Evolutionary conservation across 805 yeast genomes (phyloP), one percentile per base, ranked within the genome.

Genomic region (Candida ulmi): DNA sequence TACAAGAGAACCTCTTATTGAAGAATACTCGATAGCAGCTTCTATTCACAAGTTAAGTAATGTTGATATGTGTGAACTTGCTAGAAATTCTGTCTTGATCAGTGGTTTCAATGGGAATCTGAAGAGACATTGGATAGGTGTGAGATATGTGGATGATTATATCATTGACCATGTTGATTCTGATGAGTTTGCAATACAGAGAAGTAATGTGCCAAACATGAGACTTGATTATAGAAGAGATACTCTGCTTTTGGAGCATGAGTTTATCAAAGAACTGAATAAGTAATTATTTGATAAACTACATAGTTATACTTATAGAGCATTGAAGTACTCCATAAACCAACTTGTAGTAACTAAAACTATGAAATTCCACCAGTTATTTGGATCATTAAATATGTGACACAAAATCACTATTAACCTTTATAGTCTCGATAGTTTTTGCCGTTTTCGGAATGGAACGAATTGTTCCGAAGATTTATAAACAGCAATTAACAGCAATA

Each of bases 41-140:
- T 46, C 54, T 1, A 52, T 56, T 15, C 48, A 52, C 33, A 56
- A 55, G 37, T 29, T 56, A 13, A 36, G 50, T 15, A 41, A 40
- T 34, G 56, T 56, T 12, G 60, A 56, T 38, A 27, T 54, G 1
- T 55, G 59, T 40, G 61, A 57, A 31, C 33, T 57, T 8, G 40
- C 45, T 7, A 41, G 61, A 3, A 57, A 54, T 36, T 55, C 59
- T 17, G 59, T 57, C 5, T 32, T 54, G 30, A 48, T 50, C 5
- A 44, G 53, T 17, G 60, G 53, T 9, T 57, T 51, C 38, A 51
- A 57, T 32, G 48, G 47, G 1, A 35, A 30, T 2, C 30, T 48
- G 32, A 57, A 57, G 25, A 38, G 41, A 8, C 60, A 57, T 33
- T 57, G 61, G 61, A 54, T 57, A 16, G 61, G 61, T 3, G 40